A percentile compares a stretch with the other conserved stretches of the same genome.
These are phyloP conservation scores for Phytophthora cajani DNA, from an alignment of 352 stramenopile species.

Conservation along the genomic window DNA sequence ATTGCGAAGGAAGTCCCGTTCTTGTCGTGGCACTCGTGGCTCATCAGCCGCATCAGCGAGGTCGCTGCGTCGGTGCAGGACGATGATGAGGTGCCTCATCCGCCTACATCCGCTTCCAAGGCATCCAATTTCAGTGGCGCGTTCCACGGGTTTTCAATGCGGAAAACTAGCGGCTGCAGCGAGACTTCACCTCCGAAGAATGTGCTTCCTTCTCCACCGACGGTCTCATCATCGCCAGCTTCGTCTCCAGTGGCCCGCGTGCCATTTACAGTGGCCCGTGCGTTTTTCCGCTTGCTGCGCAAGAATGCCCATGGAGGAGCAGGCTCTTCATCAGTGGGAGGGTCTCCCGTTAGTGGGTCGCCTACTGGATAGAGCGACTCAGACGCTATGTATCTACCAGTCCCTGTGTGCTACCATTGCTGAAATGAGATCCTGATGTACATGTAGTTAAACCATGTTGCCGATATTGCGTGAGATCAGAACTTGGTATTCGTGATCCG, in stretches of 20 bases:
- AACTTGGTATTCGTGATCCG: not conserved
- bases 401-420: conserved; percentile 16
- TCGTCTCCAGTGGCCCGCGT: conserved; percentile 45
- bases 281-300: conserved; percentile 73
- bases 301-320: conserved; percentile 40
- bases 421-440: conserved; percentile 35
- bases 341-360: conserved; percentile 9
- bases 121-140: conserved; percentile 13
- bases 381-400: conserved; percentile 20
- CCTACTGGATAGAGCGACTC: conserved; percentile 15
- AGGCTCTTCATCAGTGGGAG: conserved; percentile 20
- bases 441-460: not conserved
- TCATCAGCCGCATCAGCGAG: conserved; percentile 81
- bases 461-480: not conserved
- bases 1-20: conserved; percentile 75
- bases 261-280: conserved; percentile 66
- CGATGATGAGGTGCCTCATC: conserved; percentile 29
- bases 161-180: conserved; percentile 24
- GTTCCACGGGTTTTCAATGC: conserved; percentile 36
- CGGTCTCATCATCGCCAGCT: conserved; percentile 27
- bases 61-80: conserved; percentile 60
- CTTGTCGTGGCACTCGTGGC: conserved; percentile 82
- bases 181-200: conserved; percentile 20
- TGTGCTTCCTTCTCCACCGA: conserved; percentile 28
- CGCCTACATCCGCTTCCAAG: conserved; percentile 15